Conservation (phyloP, 768 basidiomycete genomes). For the Mycena crocata region DNA sequence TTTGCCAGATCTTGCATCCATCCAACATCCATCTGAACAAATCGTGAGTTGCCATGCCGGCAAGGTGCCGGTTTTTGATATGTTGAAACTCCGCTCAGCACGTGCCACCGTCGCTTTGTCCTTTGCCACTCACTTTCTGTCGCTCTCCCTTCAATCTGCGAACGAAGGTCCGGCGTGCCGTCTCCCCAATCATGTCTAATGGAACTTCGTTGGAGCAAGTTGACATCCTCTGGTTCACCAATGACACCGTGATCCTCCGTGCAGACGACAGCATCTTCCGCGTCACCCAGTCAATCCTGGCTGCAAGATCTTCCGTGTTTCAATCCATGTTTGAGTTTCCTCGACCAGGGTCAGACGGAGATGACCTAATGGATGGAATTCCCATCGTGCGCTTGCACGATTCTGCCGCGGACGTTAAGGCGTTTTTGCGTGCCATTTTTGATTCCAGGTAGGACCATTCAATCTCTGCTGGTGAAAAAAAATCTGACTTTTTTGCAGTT, state of each 20-base stretch:
- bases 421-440: slow-evolving; percentile 1
- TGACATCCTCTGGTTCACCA: slow-evolving; percentile 1
- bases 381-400: neutral
- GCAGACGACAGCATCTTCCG: slow-evolving; percentile 6
- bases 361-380: slow-evolving; percentile 3
- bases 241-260: neutral
- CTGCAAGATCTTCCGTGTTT: slow-evolving; percentile 7
- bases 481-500: neutral
- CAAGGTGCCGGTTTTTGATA: too few relatives aligned
- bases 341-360: neutral
- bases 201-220: neutral
- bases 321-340: slow-evolving; percentile 9
- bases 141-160: too few relatives aligned
- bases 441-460: neutral
- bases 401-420: neutral
- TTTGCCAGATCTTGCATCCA: too few relatives aligned
- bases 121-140: too few relatives aligned
- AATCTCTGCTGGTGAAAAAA: too few relatives aligned
- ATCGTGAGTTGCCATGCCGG: too few relatives aligned
- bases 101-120: too few relatives aligned
- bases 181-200: too few relatives aligned
- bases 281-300: slow-evolving; percentile 7
- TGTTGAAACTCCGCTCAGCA: too few relatives aligned
- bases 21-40: too few relatives aligned
- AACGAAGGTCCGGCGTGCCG: too few relatives aligned